Percentiles rank a stretch among this genome's conserved stretches.
Evolutionary conservation across 179 eudicot species (phyloP).

Genomic region (Actinidia polygama): DNA sequence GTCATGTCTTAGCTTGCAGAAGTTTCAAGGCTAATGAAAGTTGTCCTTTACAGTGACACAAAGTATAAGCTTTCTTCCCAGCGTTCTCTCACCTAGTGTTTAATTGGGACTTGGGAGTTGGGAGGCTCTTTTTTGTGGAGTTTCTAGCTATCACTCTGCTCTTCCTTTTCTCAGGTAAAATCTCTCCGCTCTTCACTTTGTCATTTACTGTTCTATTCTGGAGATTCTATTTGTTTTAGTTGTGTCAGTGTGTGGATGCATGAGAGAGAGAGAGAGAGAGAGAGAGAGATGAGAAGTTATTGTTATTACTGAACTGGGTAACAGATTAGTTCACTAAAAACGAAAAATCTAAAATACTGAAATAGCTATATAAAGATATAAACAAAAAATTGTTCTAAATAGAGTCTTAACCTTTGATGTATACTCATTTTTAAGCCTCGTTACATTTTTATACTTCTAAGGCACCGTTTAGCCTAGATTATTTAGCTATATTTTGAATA

Average conservation of each 20-base stretch:
- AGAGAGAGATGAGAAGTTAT: not conserved
- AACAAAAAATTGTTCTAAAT: too few species aligned
- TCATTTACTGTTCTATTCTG: slow-evolving; percentile 3
- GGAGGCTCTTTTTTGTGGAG: not conserved
- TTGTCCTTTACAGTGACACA: not conserved
- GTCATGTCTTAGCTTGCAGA: slow-evolving; percentile 15
- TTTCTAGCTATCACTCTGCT: not conserved
- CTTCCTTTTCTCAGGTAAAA: not conserved
- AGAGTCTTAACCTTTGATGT: too few species aligned
- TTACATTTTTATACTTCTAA: too few species aligned
- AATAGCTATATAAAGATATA: too few species aligned
- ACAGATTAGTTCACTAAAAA: too few species aligned
- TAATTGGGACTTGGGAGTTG: too few species aligned
- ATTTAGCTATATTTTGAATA: too few species aligned
- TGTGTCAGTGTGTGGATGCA: not conserved
- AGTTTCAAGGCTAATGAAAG: not conserved
- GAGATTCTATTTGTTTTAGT: not conserved
- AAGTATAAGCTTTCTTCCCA: not conserved
- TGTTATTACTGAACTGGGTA: not conserved
- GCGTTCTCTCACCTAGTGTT: not conserved
- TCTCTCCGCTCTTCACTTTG: not conserved
- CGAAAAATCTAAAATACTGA: too few species aligned
- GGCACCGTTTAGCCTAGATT: too few species aligned
- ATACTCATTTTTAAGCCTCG: too few species aligned
- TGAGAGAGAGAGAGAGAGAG: not conserved